phyloP scores from a whole-genome alignment of 2,329 filamentous ascomycete genomes.

The Phoma sp. region DNA sequence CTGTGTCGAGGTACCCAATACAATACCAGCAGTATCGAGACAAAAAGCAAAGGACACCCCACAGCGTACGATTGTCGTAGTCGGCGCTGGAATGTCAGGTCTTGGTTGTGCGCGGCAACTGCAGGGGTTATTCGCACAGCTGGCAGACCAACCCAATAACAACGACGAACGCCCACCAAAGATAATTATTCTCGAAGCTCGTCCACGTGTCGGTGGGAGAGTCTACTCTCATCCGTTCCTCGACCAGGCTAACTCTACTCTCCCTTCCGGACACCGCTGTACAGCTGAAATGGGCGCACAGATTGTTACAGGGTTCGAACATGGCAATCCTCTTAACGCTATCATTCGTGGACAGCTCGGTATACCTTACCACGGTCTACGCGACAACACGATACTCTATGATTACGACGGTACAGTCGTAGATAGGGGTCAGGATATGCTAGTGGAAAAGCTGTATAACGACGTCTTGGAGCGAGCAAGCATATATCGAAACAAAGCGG shows the following conservation, averaged over 20 bases:
- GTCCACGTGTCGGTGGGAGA: slow-evolving; percentile 85
- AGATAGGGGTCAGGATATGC: slow-evolving; percentile 76
- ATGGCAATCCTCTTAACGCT: slow-evolving; percentile 91
- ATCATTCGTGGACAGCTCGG: slow-evolving; percentile 90
- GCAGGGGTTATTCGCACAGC: slow-evolving; percentile 83
- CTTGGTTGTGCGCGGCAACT: slow-evolving; percentile 91
- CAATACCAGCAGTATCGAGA: slow-evolving; percentile 44
- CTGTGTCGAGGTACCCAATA: slow-evolving; percentile 75
- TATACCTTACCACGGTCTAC: slow-evolving; percentile 83
- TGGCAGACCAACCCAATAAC: slow-evolving; percentile 71
- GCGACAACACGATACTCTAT: slow-evolving; percentile 84
- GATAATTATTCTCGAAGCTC: slow-evolving; percentile 84
- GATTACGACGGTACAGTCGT: slow-evolving; percentile 82
- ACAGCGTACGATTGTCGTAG: slow-evolving; percentile 79
- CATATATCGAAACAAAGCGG: slow-evolving; percentile 82
- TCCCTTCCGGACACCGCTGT: slow-evolving; percentile 65
- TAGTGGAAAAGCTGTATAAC: slow-evolving; percentile 92
- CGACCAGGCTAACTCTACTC: slow-evolving; percentile 63
- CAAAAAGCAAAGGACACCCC: slow-evolving; percentile 55
- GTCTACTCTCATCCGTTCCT: slow-evolving; percentile 83
- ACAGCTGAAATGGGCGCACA: slow-evolving; percentile 98
- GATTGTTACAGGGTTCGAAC: slow-evolving; percentile 96
- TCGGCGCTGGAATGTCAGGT: slow-evolving; percentile 94
- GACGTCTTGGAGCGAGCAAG: slow-evolving; percentile 92
- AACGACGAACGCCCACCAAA: slow-evolving; percentile 73